Base-by-base conservation (phyloP, 352 stramenopile species). In the Globisporangium paddicum region DNA sequence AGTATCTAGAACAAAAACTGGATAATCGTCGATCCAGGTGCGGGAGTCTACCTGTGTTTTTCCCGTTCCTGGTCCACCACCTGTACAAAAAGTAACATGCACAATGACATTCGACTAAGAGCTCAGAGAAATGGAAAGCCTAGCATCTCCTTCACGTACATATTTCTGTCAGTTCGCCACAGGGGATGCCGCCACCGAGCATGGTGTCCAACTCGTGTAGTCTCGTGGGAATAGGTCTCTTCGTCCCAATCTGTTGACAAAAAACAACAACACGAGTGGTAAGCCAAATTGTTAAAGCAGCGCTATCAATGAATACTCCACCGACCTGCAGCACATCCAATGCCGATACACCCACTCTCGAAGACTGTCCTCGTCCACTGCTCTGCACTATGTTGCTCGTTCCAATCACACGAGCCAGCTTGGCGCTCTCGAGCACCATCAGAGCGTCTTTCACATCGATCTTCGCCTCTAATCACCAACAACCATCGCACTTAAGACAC, bases 141-240 rank as follows among this genome's bases (percentile, higher is more conserved):
- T n/a, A n/a, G n/a, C n/a, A n/a, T n/a, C n/a, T n/a, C n/a, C n/a
- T n/a, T n/a, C n/a, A n/a, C n/a, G n/a, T 54, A 90, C 84, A 91
- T 34, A 95, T 84, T 35, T 95, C 85, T 2, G 75, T 90, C 30
- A 95, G 58, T 75, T 95, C 85, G 16, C 85, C 75, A 16, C 73
- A 71, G 14, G 79, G 59, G 28, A 95, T 67, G 0, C 85, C 85
- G 2, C 85, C 85, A 10, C 78, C 82, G 32, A 94, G 66, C 5
- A 90, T 55, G 10, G 56, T 57, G 59, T 94, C 84, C 8, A 94
- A 35, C 45, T 62, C 68, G 7, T 69, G 40, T 8, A 92, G 37
- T 37, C 67, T 58, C 26, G 70, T 87, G 2, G 73, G 61, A 32
- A 92, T 77, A 5, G 74, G 70, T 30, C 48, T 49, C 16, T 38